Conservation (phyloP, 1,139 yeast genomes). For the Zygosaccharomyces sapae region DNA sequence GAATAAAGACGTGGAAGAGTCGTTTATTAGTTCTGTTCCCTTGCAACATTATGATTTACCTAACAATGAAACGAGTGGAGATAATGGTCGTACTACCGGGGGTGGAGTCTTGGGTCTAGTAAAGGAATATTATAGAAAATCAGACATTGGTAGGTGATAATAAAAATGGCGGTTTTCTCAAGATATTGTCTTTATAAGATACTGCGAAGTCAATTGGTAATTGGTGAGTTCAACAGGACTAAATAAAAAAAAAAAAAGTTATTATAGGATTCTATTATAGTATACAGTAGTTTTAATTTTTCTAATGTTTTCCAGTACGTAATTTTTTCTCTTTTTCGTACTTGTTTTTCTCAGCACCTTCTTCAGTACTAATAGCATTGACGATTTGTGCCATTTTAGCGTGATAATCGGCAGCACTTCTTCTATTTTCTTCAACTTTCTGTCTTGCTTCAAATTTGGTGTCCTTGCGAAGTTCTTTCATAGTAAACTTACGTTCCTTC, state of each 20-base stretch:
- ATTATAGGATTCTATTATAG: conserved; percentile 26
- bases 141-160: conserved; percentile 35
- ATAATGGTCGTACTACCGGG: conserved; percentile 38
- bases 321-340: conserved; percentile 80
- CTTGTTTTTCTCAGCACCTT: conserved; percentile 89
- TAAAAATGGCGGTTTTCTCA: background rate
- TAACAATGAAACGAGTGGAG: conserved; percentile 51
- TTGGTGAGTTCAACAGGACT: background rate
- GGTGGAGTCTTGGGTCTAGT: conserved; percentile 75
- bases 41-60: conserved; percentile 22
- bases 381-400: conserved; percentile 83
- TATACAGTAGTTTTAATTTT: conserved; percentile 29
- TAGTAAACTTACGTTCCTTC: conserved; percentile 83
- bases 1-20: conserved; percentile 14
- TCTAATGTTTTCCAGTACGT: conserved; percentile 45
- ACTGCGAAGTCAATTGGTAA: background rate
- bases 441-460: conserved; percentile 83
- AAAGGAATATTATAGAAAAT: conserved; percentile 75
- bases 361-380: conserved; percentile 82
- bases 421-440: conserved; percentile 72
- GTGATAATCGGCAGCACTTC: conserved; percentile 74
- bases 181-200: background rate
- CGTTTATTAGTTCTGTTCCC: conserved; percentile 35
- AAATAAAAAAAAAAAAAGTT: conserved; percentile 10
- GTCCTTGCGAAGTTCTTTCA: conserved; percentile 89